Evolutionary conservation across 164 flowering plant species (phyloP), one percentile per base, ranked within the genome.

Genomic region (Nelumbo lutea): DNA sequence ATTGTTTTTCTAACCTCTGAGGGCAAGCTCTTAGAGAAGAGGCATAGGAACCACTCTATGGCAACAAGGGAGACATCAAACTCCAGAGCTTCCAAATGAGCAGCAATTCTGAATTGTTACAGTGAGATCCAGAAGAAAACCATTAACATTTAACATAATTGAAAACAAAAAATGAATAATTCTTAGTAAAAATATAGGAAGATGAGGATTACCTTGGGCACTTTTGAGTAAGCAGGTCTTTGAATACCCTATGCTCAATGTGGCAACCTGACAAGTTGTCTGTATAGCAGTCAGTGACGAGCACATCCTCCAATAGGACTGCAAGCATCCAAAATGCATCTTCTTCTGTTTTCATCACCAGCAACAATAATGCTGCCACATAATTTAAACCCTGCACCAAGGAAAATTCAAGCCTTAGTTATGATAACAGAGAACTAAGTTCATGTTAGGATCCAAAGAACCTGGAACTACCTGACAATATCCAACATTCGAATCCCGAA

Each of bases 241-340:
- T 85, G 78, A 92, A 92, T 47, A 92, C 99, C 65, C 96, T 84
- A 75, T 92, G 97, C 67, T 92, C 97, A 59, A 92, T 94, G 78
- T 95, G 97, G 77, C 99, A 95, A 66, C 96, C 97, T 2, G 97
- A 95, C 75, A 95, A 82, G 76, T 95, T 92, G 75, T 68, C 85
- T 42, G 99, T 86, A 69, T 92, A 95, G 78, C 97, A 95, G 75
- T 92, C 97, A 75, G 79, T 90, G 40, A 92, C 96, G 72, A 95
- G 71, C 5, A 95, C 97, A 76, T 92, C 83, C 77, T 95, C 99
- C 68, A 95, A 72, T 27, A 95, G 93, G 61, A 89, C 94, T 6
- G 96, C 90, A 14, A 94, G 96, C 96, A 91, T 94, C 97, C 98
- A 94, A 68, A 91, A 94, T 39, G 95, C 93, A 65, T 91, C 97